A percentile compares a stretch with the other conserved stretches of the same genome.
phyloP scores from a whole-genome alignment of 225 moss, liverwort and hornwort genomes.

The Thuidium tamariscinum region DNA sequence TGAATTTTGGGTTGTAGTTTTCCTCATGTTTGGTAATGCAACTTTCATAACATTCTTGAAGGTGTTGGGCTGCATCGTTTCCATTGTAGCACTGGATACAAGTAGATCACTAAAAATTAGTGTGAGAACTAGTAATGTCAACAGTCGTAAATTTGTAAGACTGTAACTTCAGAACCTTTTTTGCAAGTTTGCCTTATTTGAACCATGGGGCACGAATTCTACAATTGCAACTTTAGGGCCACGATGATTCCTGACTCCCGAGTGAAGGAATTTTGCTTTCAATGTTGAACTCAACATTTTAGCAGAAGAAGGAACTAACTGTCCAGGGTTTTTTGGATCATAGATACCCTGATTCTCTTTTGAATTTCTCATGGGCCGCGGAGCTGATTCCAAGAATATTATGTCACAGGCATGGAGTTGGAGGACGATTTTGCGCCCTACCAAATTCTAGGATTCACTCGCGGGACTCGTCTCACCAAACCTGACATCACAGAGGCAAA shows the following conservation, averaged over 20 bases:
- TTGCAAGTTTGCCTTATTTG: neutral
- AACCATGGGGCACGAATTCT: neutral
- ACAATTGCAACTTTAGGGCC: neutral
- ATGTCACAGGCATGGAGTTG: constrained; percentile 11
- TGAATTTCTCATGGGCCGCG: neutral
- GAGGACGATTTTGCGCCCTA: constrained; percentile 15
- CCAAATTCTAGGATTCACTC: constrained; percentile 7
- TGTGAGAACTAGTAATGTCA: neutral
- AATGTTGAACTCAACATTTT: neutral
- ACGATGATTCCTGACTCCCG: neutral
- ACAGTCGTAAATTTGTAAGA: neutral
- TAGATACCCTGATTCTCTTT: neutral
- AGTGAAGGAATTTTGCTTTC: neutral
- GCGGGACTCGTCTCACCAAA: constrained; percentile 13
- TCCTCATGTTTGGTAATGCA: neutral
- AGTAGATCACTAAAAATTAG: neutral
- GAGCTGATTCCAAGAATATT: neutral
- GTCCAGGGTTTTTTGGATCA: neutral
- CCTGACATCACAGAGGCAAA: constrained; percentile 16
- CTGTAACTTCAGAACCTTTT: neutral
- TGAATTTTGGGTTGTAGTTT: neutral
- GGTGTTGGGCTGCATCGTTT: neutral
- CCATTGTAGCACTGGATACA: neutral
- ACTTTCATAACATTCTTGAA: neutral
- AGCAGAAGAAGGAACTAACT: neutral